Evolutionary conservation across 2,329 filamentous ascomycete species (phyloP).

Genomic region (Trichoderma polysporum): DNA sequence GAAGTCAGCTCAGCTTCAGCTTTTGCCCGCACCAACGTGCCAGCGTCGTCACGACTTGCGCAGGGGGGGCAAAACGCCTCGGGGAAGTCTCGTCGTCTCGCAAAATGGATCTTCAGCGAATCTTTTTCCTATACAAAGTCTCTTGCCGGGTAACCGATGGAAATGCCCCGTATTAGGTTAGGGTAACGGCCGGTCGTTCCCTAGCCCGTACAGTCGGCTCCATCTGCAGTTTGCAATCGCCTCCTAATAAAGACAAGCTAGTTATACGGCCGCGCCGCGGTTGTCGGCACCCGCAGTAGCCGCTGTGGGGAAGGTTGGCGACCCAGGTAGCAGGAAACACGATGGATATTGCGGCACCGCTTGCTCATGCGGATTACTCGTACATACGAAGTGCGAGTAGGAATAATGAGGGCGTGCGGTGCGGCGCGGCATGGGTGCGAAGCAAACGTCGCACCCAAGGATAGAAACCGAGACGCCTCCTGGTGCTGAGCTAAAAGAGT

Average conservation of each 20-base stretch:
- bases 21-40: neutral
- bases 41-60: neutral
- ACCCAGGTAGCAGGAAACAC: neutral
- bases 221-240: neutral
- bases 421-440: neutral
- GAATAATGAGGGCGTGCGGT: neutral
- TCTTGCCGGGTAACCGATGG: neutral
- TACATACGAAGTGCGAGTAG: neutral
- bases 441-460: neutral
- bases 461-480: neutral
- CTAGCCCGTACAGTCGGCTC: too few relatives aligned
- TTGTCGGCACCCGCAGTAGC: neutral
- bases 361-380: neutral
- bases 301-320: slow-evolving; percentile 4
- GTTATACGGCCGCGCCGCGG: neutral
- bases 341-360: neutral
- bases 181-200: too few relatives aligned
- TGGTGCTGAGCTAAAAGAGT: neutral
- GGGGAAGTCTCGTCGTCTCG: neutral
- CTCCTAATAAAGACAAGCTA: too few relatives aligned
- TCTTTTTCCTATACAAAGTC: neutral
- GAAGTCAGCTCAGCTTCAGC: neutral
- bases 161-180: too few relatives aligned
- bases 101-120: neutral
- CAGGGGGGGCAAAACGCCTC: neutral